These are phyloP conservation scores for Coccomyxa sp. DNA, from an alignment of 139 green algal genomes.

Conservation along the genomic window DNA sequence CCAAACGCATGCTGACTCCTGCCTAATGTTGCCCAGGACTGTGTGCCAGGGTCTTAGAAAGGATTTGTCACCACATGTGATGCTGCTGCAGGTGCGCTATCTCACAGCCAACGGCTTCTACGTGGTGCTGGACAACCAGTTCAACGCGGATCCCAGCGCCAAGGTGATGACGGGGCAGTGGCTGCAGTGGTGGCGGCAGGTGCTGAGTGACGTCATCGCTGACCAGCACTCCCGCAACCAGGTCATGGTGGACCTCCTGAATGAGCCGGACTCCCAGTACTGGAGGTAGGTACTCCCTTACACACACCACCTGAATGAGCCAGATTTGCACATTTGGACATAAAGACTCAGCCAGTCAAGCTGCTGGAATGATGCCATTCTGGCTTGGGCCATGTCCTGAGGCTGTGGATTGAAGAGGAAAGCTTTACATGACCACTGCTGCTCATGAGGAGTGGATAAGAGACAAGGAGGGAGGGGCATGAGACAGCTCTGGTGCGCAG, in stretches of 20 bases:
- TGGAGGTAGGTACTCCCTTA: not conserved
- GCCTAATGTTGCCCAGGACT: not conserved
- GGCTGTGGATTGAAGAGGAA: no score
- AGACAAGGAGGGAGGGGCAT: no score
- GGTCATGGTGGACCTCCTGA: constrained; percentile 18
- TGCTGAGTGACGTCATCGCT: constrained; percentile 1
- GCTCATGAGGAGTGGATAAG: no score
- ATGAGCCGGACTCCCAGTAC: constrained; percentile 16
- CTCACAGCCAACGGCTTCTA: constrained; percentile 50
- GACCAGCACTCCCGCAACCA: not conserved
- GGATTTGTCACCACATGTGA: not conserved
- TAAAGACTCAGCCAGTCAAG: not conserved
- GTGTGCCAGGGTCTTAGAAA: not conserved
- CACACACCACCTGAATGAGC: not conserved
- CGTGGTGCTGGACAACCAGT: constrained; percentile 48
- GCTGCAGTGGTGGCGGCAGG: constrained; percentile 1
- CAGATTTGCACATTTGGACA: not conserved
- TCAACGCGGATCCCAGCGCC: constrained; percentile 20
- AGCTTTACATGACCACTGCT: not conserved
- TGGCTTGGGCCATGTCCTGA: no score
- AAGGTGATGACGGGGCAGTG: constrained; percentile 4
- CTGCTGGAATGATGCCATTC: not conserved
- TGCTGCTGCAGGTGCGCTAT: not conserved
- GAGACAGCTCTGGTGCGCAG: not conserved
- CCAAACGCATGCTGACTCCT: not conserved